These are phyloP conservation scores for Zygoascus ofunaensis DNA, from an alignment of 805 yeast genomes.

Conservation along the genomic window DNA sequence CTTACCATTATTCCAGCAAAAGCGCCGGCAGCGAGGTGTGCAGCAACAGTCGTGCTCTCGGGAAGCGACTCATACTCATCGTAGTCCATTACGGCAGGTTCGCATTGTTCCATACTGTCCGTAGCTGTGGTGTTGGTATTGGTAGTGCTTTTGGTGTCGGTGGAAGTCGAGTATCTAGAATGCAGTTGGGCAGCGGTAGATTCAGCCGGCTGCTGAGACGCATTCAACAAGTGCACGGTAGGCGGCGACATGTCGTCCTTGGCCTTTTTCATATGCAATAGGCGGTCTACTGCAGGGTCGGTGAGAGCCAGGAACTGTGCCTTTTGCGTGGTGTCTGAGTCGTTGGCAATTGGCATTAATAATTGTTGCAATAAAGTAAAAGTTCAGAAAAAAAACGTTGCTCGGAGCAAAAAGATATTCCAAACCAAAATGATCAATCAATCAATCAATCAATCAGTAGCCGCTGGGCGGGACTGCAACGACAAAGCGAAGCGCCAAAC, in stretches of 20 bases:
- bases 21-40: constrained; percentile 88
- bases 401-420: too few species aligned
- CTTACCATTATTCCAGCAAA: constrained; percentile 87
- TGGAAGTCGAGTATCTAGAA: background rate
- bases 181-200: background rate
- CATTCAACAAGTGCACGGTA: background rate
- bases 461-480: too few species aligned
- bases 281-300: background rate
- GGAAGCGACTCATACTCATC: constrained; percentile 74
- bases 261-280: background rate
- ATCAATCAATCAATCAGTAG: too few species aligned
- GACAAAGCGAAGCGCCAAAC: too few species aligned
- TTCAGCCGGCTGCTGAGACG: background rate
- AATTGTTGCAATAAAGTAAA: too few species aligned
- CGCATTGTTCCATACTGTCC: background rate
- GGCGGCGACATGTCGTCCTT: background rate
- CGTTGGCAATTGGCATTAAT: background rate
- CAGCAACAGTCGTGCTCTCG: constrained; percentile 67
- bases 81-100: background rate
- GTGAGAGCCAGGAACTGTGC: background rate
- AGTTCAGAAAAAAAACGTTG: too few species aligned
- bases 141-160: background rate
- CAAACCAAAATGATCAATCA: too few species aligned
- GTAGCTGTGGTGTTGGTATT: background rate
- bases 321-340: background rate